A percentile compares a stretch with the other conserved stretches of the same genome.
These are phyloP conservation scores for Clavispora carvajalis DNA, from an alignment of 805 yeast species.

Conservation along the genomic window DNA sequence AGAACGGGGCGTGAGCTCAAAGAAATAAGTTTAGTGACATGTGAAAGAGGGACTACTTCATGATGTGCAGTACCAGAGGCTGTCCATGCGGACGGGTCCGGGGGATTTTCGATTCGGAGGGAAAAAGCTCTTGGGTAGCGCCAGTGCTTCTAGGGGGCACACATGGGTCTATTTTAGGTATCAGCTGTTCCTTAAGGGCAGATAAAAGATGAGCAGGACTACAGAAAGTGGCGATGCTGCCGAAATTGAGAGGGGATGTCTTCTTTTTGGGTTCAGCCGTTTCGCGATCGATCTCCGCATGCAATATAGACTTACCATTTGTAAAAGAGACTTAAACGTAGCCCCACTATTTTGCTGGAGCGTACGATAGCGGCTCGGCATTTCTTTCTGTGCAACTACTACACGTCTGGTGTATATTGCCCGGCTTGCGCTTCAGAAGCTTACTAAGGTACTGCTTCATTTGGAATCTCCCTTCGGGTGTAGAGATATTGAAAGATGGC, in stretches of 20 bases:
- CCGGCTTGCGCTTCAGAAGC: neutral
- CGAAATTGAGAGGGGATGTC: neutral
- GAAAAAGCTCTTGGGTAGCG: neutral
- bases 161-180: too few relatives aligned
- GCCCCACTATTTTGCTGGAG: too few relatives aligned
- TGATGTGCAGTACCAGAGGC: neutral
- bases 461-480: neutral
- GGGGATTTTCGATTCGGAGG: neutral
- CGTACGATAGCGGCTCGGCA: too few relatives aligned
- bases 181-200: too few relatives aligned
- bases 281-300: neutral
- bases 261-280: neutral
- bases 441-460: neutral
- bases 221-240: too few relatives aligned
- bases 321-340: too few relatives aligned
- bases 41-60: neutral
- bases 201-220: too few relatives aligned
- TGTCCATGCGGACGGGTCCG: neutral
- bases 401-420: too few relatives aligned
- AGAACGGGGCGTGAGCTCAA: neutral
- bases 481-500: neutral
- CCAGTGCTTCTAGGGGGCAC: too few relatives aligned
- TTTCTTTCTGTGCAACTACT: too few relatives aligned
- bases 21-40: neutral
- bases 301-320: too few relatives aligned